phyloP scores from a whole-genome alignment of 495 filamentous ascomycete genomes.

The Glarea lozoyensis region DNA sequence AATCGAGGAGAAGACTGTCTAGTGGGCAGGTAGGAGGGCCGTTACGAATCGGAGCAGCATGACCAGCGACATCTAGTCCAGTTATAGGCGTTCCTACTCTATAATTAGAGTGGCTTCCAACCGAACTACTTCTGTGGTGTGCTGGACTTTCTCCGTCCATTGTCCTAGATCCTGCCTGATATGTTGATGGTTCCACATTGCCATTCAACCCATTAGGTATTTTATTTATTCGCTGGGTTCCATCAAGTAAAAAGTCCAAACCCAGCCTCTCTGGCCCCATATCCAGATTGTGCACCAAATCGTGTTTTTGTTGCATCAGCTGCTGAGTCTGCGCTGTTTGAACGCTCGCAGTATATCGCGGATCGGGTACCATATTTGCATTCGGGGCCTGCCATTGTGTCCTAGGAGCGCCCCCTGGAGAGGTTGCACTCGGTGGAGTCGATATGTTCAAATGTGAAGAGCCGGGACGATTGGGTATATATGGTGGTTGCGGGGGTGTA shows the following conservation, averaged over 20 bases:
- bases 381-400: slow-evolving; percentile 14
- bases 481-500: slow-evolving; percentile 5
- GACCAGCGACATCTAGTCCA: slow-evolving; percentile 5
- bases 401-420: slow-evolving; percentile 19
- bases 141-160: slow-evolving; percentile 22
- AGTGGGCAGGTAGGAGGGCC: slow-evolving; percentile 58
- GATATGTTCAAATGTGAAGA: slow-evolving; percentile 20
- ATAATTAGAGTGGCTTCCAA: slow-evolving; percentile 6
- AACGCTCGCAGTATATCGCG: background rate
- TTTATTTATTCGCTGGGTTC: slow-evolving; percentile 24
- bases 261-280: slow-evolving; percentile 53
- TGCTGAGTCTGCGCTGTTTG: slow-evolving; percentile 15
- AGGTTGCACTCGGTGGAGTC: slow-evolving; percentile 28
- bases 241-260: slow-evolving; percentile 58
- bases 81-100: background rate
- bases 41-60: slow-evolving; percentile 46
- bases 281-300: slow-evolving; percentile 45
- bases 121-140: slow-evolving; percentile 16
- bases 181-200: slow-evolving; percentile 21
- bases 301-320: slow-evolving; percentile 44
- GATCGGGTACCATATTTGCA: slow-evolving; percentile 11
- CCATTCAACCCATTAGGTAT: slow-evolving; percentile 18
- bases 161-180: slow-evolving; percentile 23
- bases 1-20: slow-evolving; percentile 67
- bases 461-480: slow-evolving; percentile 14